Percentiles rank a stretch among this genome's conserved stretches.
Evolutionary conservation across 2,329 filamentous ascomycete genomes (phyloP).

Genomic region (Fusarium staphyleae): DNA sequence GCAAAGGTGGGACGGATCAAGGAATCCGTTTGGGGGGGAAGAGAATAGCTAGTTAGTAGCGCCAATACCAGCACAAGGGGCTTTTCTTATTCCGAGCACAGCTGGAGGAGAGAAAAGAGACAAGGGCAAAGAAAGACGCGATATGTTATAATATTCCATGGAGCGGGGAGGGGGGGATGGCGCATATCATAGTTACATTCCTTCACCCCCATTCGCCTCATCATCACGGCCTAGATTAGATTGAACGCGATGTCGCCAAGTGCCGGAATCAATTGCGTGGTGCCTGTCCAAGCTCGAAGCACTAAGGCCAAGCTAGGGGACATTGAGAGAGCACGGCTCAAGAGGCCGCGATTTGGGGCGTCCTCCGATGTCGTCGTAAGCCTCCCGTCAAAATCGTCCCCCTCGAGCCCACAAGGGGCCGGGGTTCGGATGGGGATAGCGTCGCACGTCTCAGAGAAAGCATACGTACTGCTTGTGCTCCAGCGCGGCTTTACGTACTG

Average conservation of each 20-base stretch:
- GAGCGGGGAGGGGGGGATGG: too few relatives aligned
- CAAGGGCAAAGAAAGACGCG: too few relatives aligned
- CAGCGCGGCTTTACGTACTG: too few relatives aligned
- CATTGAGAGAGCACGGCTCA: conserved; percentile 2
- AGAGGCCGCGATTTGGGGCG: conserved; percentile 7
- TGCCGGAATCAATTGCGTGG: conserved; percentile 5
- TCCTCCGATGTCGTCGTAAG: conserved; percentile 31
- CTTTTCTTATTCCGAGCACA: too few relatives aligned
- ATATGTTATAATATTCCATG: too few relatives aligned
- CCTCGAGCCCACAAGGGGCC: conserved; percentile 11
- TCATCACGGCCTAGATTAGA: too few relatives aligned
- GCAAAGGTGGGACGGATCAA: conserved; percentile 7
- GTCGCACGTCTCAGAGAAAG: conserved; percentile 1
- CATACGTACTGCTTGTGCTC: too few relatives aligned
- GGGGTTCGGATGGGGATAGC: conserved; percentile 5
- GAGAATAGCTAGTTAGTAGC: too few relatives aligned
- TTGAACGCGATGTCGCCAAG: neutral
- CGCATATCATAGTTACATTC: too few relatives aligned
- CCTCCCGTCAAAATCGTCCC: neutral
- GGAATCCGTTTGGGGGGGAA: neutral
- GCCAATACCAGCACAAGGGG: too few relatives aligned
- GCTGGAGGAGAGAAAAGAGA: too few relatives aligned
- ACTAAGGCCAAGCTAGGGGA: neutral
- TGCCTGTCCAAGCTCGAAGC: neutral
- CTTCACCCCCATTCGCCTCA: too few relatives aligned